Percentiles rank a stretch among this genome's conserved stretches.
phyloP scores from a whole-genome alignment of 345 rosid species.

The Eucalyptus cloeziana region DNA sequence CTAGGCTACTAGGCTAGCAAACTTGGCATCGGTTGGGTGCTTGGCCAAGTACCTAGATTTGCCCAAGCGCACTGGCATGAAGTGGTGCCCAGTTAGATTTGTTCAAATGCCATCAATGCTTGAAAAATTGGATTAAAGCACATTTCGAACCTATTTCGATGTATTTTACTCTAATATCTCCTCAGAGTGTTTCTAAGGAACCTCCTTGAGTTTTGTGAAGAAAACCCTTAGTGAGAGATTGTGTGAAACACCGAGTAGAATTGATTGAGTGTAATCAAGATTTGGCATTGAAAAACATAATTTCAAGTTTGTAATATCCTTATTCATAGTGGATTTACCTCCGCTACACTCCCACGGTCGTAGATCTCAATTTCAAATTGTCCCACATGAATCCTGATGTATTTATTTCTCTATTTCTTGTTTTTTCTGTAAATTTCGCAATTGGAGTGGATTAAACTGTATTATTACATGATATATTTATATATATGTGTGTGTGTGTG shows the following conservation, averaged over 20 bases:
- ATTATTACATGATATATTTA: not conserved
- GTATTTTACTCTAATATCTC: accelerated
- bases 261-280: not conserved
- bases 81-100: not conserved
- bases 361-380: not conserved
- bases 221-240: not conserved
- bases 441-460: not conserved
- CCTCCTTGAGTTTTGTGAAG: not conserved
- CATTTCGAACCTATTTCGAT: not conserved
- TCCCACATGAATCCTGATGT: not conserved
- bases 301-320: not conserved
- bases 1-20: not conserved
- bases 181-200: not conserved
- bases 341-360: not conserved
- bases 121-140: not conserved
- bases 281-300: not conserved
- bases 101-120: not conserved
- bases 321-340: not conserved
- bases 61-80: not conserved
- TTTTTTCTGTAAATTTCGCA: not conserved
- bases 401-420: no score
- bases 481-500: no score
- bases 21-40: not conserved
- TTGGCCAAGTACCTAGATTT: not conserved
- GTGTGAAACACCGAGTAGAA: not conserved